Base-by-base conservation (phyloP, 495 filamentous ascomycete genomes). In the Penicillium riverlandense region DNA sequence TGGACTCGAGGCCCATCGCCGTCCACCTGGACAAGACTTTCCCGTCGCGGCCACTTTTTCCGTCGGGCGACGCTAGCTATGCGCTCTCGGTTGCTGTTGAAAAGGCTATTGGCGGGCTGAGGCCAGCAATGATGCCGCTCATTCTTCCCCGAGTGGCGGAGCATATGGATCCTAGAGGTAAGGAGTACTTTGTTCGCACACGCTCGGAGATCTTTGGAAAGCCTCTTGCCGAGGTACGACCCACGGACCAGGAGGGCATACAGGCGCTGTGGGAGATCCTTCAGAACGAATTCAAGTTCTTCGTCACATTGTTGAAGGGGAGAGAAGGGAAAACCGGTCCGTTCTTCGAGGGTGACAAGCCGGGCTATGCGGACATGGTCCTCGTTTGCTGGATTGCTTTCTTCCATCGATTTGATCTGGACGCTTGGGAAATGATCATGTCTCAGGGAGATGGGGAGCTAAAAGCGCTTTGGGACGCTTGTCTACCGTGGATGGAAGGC, bases 1-100 rank as follows among this genome's bases (percentile, higher is more conserved):
- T 65, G 56, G 63, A 71, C 44, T 71, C 67, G 0, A 45, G 65
- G 7, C 56, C 67, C 1, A 69, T 71, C 35, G 53, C 66, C 33
- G 13, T 51, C 7, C 63, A 69, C 37, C 53, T 69, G 4, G 66
- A 71, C 43, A 59, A 58, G 27, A 29, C 50, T 0, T 67, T 58
- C 45, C 63, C 67, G 2, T 55, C 53, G 1, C 55, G 32, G 1
- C 46, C 63, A 8, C 44, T 68, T 15, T 63, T 65, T 40, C 64
- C 62, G 6, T 62, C 55, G 8, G 63, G 59, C 9, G 62, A 61
- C 35, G 55, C 62, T 9, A 63, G 61, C 41, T 59, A 56, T 35
- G 50, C 61, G 10, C 41, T 65, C 10, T 10, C 43, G 0, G 6
- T 59, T 0, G 55, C 57, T 2, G 55, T 65, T 16, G 12, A 1